phyloP scores from a whole-genome alignment of 78 protist genomes.

The Dictyostelium firmibasis region DNA sequence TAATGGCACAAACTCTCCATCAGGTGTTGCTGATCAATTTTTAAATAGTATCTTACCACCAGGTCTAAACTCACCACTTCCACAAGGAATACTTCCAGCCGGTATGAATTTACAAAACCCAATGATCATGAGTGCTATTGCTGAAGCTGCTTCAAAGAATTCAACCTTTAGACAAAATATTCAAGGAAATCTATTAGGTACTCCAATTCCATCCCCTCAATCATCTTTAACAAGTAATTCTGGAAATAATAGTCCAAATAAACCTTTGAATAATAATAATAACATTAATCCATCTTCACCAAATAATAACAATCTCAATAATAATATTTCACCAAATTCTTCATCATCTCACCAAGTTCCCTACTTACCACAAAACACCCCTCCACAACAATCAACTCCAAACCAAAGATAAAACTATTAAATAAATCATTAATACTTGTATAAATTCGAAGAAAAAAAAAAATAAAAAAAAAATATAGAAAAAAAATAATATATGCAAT shows the following conservation, averaged over 20 bases:
- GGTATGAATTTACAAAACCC: constrained; percentile 68
- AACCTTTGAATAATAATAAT: neutral
- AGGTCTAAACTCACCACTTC: constrained; percentile 13
- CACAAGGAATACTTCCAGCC: constrained; percentile 49
- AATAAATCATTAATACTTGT: neutral
- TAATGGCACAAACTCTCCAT: neutral
- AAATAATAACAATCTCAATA: neutral
- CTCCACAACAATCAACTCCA: constrained; percentile 53
- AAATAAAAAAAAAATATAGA: neutral
- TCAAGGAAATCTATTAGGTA: neutral
- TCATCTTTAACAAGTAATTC: neutral
- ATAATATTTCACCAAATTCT: neutral
- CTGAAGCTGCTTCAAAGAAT: constrained; percentile 67
- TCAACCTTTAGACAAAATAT: constrained; percentile 33
- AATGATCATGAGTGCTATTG: constrained; percentile 64
- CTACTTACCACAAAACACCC: constrained; percentile 34
- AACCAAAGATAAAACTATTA: constrained; percentile 1
- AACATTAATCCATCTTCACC: neutral
- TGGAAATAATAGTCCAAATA: constrained; percentile 29
- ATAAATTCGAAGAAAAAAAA: neutral
- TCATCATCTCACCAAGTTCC: constrained; percentile 46
- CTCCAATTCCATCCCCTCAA: constrained; percentile 56
- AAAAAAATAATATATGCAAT: neutral
- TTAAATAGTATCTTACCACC: neutral
- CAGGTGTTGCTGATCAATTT: neutral